A percentile compares a stretch with the other conserved stretches of the same genome.
phyloP scores from a whole-genome alignment of 106 monocot species.

The Vanilla planifolia region DNA sequence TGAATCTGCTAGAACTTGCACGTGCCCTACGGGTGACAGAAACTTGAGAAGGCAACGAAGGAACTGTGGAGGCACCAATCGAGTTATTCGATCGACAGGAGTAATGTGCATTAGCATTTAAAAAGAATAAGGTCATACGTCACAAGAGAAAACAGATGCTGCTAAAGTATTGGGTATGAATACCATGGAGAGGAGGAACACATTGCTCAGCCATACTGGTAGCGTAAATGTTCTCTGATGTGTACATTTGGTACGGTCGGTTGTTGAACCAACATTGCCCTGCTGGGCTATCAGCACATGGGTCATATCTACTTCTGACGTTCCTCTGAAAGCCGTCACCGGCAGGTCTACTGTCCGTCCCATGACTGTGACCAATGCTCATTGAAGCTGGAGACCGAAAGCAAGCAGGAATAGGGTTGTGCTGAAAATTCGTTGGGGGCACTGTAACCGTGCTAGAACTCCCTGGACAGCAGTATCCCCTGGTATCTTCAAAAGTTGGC shows the following conservation, averaged over 20 bases:
- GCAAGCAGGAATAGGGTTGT: not conserved
- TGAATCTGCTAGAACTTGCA: conserved; percentile 1
- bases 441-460: not conserved
- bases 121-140: not conserved
- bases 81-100: no score
- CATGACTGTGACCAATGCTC: not conserved
- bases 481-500: not conserved
- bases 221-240: not conserved
- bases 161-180: not conserved
- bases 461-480: not conserved
- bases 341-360: not conserved
- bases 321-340: conserved; percentile 1
- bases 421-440: not conserved
- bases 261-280: conserved; percentile 3
- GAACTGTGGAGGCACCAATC: no score
- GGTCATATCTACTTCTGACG: conserved; percentile 3
- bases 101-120: not conserved
- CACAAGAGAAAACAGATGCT: not conserved
- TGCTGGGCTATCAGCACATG: not conserved
- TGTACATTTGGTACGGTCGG: not conserved
- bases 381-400: not conserved
- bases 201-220: not conserved
- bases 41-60: not conserved
- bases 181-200: not conserved
- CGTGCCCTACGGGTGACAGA: not conserved